phyloP scores from a whole-genome alignment of 495 filamentous ascomycete species.

The Penicillium egyptiacum region DNA sequence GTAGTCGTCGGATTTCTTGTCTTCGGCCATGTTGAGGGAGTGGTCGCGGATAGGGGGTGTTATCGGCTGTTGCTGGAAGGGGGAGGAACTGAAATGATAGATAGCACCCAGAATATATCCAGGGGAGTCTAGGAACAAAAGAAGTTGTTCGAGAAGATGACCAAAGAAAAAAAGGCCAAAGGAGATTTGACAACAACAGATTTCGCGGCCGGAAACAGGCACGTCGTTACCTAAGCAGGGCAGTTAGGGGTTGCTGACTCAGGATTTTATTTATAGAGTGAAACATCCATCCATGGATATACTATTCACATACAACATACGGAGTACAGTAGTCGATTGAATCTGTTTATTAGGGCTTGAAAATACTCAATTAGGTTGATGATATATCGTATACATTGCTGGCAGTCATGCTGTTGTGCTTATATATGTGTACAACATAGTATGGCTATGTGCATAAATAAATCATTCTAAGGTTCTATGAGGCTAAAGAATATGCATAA shows the following conservation, averaged over 20 bases:
- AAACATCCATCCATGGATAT: too few relatives aligned
- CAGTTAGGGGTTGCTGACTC: conserved; percentile 18
- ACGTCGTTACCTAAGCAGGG: conserved; percentile 18
- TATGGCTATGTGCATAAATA: not conserved
- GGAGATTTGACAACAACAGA: conserved; percentile 20
- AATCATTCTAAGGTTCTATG: not conserved
- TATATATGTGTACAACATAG: not conserved
- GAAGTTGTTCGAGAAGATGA: conserved; percentile 4
- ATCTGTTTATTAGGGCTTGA: not conserved
- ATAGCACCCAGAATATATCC: conserved; percentile 7
- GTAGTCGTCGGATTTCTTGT: conserved; percentile 85
- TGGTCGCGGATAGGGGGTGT: conserved; percentile 3
- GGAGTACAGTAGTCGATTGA: not conserved
- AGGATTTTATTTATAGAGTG: conserved; percentile 13
- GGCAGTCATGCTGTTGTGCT: not conserved
- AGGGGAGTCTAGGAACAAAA: conserved; percentile 7
- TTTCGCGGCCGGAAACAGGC: conserved; percentile 27
- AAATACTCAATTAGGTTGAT: not conserved
- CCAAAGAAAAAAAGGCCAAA: conserved; percentile 10
- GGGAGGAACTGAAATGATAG: conserved; percentile 8
- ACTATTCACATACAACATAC: not conserved
- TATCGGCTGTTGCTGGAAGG: conserved; percentile 6
- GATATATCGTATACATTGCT: not conserved
- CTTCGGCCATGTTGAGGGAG: conserved; percentile 61
- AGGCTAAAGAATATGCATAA: not conserved